Evolutionary conservation across 208 protist genomes (phyloP), one percentile per base, ranked within the genome.

Genomic region (Acanthamoeba royreba): DNA sequence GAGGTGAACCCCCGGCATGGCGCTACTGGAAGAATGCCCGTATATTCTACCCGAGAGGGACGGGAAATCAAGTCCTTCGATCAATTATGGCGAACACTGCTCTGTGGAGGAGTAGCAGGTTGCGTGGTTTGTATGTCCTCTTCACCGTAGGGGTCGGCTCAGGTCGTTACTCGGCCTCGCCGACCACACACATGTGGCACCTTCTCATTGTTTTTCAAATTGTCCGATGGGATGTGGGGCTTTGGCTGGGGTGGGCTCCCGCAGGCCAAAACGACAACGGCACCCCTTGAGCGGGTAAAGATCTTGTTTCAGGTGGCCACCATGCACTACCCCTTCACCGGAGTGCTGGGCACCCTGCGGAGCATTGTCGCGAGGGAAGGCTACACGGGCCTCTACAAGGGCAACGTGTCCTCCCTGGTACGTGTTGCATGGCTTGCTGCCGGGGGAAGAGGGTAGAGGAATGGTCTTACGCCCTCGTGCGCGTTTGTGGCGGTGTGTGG

Each of bases 281-380:
- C 69, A 46, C 69, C 69, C 33, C 69, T 88, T 22, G 79, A 88
- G 35, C 43, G 79, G 22, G 79, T 88, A 9, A 88, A 88, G 79
- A 88, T 88, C 9, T 31, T 88, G 28, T 88, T 88, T 43, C 79
- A 88, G 22, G 47, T 88, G 0, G 42, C 79, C 0, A 88, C 43
- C 4, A 88, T 88, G 0, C 79, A 88, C 45, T 88, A 88, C 79
- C 79, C 79, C 8, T 88, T 63, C 79, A 88, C 38, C 15, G 79
- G 79, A 5, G 79, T 88, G 19, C 19, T 4, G 8, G 9, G 15
- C 79, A 88, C 79, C 5, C 79, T 88, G 11, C 11, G 38, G 45
- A 4, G 79, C 42, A 88, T 88, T 13, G 79, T 61, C 33, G 9
- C 52, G 45, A 53, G 79, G 79, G 79, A 88, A 33, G 79, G 79